phyloP scores from a whole-genome alignment of 331 rosid species.

The Erythrophleum ivorense region DNA sequence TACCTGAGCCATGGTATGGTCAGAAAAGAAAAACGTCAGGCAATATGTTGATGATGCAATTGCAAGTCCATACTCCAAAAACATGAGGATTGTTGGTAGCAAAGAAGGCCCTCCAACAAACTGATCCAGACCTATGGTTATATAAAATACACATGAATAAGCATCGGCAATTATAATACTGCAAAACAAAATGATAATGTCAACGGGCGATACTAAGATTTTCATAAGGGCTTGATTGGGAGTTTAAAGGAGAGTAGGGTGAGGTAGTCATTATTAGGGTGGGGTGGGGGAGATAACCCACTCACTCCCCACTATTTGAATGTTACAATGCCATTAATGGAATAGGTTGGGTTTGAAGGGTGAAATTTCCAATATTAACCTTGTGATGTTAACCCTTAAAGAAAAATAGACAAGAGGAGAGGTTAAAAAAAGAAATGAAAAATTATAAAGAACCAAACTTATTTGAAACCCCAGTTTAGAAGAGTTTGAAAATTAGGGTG shows the following conservation, averaged over 20 bases:
- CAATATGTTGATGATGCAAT: slow-evolving; percentile 91
- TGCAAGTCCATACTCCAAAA: slow-evolving; percentile 88
- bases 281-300: too few relatives aligned
- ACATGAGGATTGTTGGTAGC: slow-evolving; percentile 71
- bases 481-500: too few relatives aligned
- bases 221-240: background rate
- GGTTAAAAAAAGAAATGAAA: too few relatives aligned
- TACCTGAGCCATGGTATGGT: slow-evolving; percentile 96
- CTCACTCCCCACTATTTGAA: too few relatives aligned
- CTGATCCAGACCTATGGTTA: slow-evolving; percentile 80
- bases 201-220: background rate
- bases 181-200: slow-evolving; percentile 11
- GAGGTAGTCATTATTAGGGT: background rate
- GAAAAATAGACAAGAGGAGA: too few relatives aligned
- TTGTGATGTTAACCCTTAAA: too few relatives aligned
- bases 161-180: slow-evolving; percentile 15
- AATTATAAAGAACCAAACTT: too few relatives aligned
- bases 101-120: slow-evolving; percentile 88
- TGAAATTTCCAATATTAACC: too few relatives aligned
- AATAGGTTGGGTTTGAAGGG: too few relatives aligned
- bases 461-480: too few relatives aligned
- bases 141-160: slow-evolving; percentile 31
- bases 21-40: slow-evolving; percentile 87
- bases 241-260: background rate
- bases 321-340: too few relatives aligned